These are phyloP conservation scores for Zygoascus bituminiphila DNA, from an alignment of 805 yeast species.

Conservation along the genomic window DNA sequence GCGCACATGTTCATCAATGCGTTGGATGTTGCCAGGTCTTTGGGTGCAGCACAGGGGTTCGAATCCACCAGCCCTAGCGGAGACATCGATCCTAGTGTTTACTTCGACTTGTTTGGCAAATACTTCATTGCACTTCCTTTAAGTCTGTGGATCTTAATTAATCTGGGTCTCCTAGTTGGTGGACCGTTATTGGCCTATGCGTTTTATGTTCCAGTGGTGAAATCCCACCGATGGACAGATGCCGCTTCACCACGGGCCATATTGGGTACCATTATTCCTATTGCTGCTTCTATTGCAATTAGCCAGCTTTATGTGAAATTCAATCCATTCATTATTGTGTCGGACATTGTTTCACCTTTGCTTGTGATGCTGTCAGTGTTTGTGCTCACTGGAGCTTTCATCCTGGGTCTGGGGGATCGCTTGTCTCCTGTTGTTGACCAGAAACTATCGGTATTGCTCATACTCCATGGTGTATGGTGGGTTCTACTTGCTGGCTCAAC, in stretches of 20 bases:
- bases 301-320: conserved; percentile 34
- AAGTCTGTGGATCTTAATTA: conserved; percentile 40
- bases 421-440: conserved; percentile 47
- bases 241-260: not conserved
- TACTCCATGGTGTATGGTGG: conserved; percentile 54
- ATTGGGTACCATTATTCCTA: conserved; percentile 42
- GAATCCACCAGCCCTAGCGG: not conserved
- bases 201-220: conserved; percentile 40
- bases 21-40: conserved; percentile 45
- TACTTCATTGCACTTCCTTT: conserved; percentile 48
- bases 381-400: conserved; percentile 46
- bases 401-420: conserved; percentile 40
- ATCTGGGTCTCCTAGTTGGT: conserved; percentile 42
- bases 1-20: conserved; percentile 80
- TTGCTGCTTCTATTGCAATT: conserved; percentile 30
- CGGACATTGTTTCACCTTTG: conserved; percentile 42
- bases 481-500: conserved; percentile 42
- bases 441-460: conserved; percentile 49
- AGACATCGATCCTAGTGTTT: conserved; percentile 40
- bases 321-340: conserved; percentile 46
- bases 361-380: conserved; percentile 40
- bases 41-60: conserved; percentile 22
- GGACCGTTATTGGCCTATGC: conserved; percentile 48
- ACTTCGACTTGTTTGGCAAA: conserved; percentile 55
- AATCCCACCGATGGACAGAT: conserved; percentile 1